Evolutionary conservation across 192 early-diverging fungal genomes (phyloP).

Genomic region (Bifiguratus adelaidae): DNA sequence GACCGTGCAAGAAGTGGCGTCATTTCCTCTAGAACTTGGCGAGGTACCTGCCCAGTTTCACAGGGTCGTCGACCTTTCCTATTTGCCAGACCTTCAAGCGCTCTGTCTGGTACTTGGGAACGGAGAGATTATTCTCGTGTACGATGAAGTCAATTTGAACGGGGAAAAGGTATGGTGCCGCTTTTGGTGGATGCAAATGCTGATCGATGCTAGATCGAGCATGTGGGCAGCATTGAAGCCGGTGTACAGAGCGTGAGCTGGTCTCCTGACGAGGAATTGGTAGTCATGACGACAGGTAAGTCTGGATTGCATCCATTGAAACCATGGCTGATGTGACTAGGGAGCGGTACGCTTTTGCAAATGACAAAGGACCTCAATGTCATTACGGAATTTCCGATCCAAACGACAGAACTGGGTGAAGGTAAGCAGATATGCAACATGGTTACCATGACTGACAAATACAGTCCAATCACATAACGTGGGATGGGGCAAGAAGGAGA

Average conservation of each 20-base stretch:
- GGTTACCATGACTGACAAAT: neutral
- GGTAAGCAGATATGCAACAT: conserved; percentile 20
- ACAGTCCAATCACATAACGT: conserved; percentile 25
- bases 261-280: conserved; percentile 86
- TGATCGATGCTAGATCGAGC: conserved; percentile 27
- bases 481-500: conserved; percentile 97
- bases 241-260: conserved; percentile 64
- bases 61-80: conserved; percentile 35
- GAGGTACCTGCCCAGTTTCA: too few relatives aligned
- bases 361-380: conserved; percentile 96
- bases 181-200: neutral
- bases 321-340: conserved; percentile 6
- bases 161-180: conserved; percentile 9
- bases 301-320: neutral
- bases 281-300: conserved; percentile 68
- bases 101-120: conserved; percentile 34
- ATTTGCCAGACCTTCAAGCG: conserved; percentile 40
- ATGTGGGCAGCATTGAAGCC: conserved; percentile 66
- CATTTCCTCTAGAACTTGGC: too few relatives aligned
- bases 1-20: too few relatives aligned
- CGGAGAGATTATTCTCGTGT: conserved; percentile 45
- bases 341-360: conserved; percentile 51
- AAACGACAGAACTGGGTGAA: conserved; percentile 57
- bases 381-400: conserved; percentile 68
- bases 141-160: conserved; percentile 25